These are phyloP conservation scores for Aegilops sharonensis DNA, from an alignment of 176 grass and related monocot genomes.

Conservation along the genomic window DNA sequence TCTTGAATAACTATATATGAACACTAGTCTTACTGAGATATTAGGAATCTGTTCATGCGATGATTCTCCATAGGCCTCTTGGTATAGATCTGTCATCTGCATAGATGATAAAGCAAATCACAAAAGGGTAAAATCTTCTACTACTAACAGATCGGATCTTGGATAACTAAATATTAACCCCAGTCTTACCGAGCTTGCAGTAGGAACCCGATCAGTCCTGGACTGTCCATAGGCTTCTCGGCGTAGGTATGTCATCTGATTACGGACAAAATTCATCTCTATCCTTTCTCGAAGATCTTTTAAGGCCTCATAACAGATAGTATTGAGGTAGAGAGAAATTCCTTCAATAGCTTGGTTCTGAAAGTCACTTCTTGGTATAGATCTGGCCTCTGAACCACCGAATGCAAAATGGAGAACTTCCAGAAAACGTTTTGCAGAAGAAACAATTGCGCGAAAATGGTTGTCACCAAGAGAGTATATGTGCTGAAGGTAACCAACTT, in stretches of 20 bases:
- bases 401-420: not conserved
- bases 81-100: not conserved
- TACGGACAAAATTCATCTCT: not conserved
- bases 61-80: not conserved
- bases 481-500: not conserved
- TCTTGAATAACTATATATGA: not conserved
- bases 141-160: no score
- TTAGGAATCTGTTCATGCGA: not conserved
- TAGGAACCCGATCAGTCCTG: no score
- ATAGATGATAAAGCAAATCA: no score
- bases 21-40: not conserved
- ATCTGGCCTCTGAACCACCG: not conserved
- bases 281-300: conserved; percentile 1
- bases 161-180: no score
- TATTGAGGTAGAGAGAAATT: conserved; percentile 25
- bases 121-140: no score
- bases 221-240: no score
- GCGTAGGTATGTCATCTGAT: not conserved
- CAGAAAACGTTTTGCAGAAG: not conserved
- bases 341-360: conserved; percentile 9
- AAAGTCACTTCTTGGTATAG: not conserved
- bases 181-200: no score
- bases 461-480: not conserved
- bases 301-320: conserved; percentile 2
- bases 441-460: not conserved